Conservation (phyloP, 768 basidiomycete genomes). For the Mycena crocata region DNA sequence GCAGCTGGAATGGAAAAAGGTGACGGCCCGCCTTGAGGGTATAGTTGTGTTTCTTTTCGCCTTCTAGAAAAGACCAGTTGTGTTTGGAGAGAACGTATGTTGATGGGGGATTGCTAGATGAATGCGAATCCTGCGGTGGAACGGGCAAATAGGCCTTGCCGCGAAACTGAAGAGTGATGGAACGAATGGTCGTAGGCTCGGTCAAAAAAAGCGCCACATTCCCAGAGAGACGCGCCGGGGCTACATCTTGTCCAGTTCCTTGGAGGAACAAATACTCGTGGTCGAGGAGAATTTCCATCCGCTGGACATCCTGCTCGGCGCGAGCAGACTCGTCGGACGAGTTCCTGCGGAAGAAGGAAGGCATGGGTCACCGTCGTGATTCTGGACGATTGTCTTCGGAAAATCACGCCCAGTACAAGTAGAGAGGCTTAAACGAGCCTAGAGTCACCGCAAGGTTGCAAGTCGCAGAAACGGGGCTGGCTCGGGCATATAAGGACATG, state of each 20-base stretch:
- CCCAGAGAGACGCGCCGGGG: conserved; percentile 84
- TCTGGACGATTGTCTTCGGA: too few relatives aligned
- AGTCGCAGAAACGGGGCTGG: too few relatives aligned
- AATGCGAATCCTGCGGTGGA: conserved; percentile 65
- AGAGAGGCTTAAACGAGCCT: too few relatives aligned
- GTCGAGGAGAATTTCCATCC: conserved; percentile 81
- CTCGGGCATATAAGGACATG: too few relatives aligned
- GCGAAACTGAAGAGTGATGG: conserved; percentile 84
- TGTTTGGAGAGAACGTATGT: conserved; percentile 80
- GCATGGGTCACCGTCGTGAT: not conserved
- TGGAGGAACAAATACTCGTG: conserved; percentile 76
- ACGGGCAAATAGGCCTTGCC: conserved; percentile 84
- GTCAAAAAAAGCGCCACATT: conserved; percentile 81
- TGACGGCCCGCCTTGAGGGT: conserved; percentile 96
- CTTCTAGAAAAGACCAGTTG: conserved; percentile 94
- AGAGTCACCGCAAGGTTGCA: too few relatives aligned
- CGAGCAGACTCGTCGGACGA: conserved; percentile 3
- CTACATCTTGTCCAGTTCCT: conserved; percentile 85
- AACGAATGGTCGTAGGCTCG: conserved; percentile 85
- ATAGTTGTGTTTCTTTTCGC: conserved; percentile 79
- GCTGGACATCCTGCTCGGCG: conserved; percentile 6
- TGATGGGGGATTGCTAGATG: conserved; percentile 59
- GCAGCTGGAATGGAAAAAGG: conserved; percentile 90
- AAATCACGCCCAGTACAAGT: too few relatives aligned
- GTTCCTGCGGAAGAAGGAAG: too few relatives aligned